These are phyloP conservation scores for Spizellomyces sp. DNA, from an alignment of 192 early-diverging fungal genomes.

Conservation along the genomic window DNA sequence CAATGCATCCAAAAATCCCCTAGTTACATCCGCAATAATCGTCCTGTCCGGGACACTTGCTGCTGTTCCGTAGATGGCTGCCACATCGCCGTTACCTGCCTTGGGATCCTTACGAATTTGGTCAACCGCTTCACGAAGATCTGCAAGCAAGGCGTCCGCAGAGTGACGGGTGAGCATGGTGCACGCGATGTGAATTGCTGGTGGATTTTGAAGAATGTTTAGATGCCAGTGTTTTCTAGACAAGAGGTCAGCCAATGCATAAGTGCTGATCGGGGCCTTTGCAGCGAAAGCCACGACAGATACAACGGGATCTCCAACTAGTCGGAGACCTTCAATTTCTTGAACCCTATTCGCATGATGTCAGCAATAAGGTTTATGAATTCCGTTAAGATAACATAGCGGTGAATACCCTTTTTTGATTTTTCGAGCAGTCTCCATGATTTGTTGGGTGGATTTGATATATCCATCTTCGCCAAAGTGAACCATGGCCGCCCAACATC, in stretches of 20 bases:
- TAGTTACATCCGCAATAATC: constrained; percentile 84
- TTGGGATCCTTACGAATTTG: constrained; percentile 68
- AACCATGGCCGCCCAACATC: constrained; percentile 93
- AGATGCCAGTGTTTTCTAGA: constrained; percentile 82
- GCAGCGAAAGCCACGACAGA: constrained; percentile 87
- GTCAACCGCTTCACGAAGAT: constrained; percentile 76
- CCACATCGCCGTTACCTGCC: constrained; percentile 70
- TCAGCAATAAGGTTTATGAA: neutral
- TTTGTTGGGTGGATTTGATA: constrained; percentile 75
- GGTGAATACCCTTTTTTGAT: constrained; percentile 65
- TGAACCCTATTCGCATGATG: constrained; percentile 53
- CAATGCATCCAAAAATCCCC: constrained; percentile 86
- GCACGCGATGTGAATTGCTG: constrained; percentile 87
- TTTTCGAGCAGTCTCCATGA: constrained; percentile 71
- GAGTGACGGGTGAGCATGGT: constrained; percentile 79
- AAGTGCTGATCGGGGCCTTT: constrained; percentile 72
- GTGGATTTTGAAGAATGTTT: constrained; percentile 85
- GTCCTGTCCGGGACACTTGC: constrained; percentile 82
- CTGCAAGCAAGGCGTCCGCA: constrained; percentile 68
- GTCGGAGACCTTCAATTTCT: constrained; percentile 53
- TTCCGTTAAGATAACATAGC: neutral
- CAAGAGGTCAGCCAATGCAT: constrained; percentile 82
- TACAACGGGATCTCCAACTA: constrained; percentile 81
- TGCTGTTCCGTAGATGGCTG: constrained; percentile 93
- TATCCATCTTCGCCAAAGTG: constrained; percentile 88